Evolutionary conservation across 2,329 filamentous ascomycete genomes (phyloP).

Genomic region (Tolypocladium tundrense): DNA sequence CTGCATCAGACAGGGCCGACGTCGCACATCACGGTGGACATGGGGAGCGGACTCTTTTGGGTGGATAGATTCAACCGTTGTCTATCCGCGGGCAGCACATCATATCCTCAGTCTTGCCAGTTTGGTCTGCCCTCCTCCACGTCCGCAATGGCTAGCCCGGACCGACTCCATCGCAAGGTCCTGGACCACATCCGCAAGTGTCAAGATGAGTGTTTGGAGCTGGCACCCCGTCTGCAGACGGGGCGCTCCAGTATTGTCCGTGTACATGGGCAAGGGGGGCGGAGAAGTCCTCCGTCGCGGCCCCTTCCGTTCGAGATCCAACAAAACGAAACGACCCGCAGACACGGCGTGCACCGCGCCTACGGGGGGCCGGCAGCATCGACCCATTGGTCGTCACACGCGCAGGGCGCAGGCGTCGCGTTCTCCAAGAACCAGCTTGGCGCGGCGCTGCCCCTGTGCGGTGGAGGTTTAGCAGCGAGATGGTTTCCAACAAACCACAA

Average conservation of each 20-base stretch:
- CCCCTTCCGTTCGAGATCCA: constrained; percentile 16
- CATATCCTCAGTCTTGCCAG: background rate
- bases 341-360: constrained; percentile 14
- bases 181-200: constrained; percentile 17
- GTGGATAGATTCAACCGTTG: constrained; percentile 40
- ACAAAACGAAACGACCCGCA: constrained; percentile 21
- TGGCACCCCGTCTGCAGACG: constrained; percentile 13
- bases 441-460: constrained; percentile 14
- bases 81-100: constrained; percentile 25
- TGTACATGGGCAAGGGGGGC: background rate
- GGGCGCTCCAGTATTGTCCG: constrained; percentile 13
- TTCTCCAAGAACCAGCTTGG: constrained; percentile 35
- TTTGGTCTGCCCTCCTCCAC: constrained; percentile 13
- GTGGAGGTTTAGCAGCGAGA: constrained; percentile 11
- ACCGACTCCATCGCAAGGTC: constrained; percentile 16
- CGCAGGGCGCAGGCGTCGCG: constrained; percentile 7
- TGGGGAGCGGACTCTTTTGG: background rate
- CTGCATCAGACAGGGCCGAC: background rate
- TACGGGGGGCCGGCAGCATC: constrained; percentile 42
- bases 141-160: constrained; percentile 22
- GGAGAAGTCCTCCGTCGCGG: background rate
- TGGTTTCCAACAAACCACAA: constrained; percentile 13
- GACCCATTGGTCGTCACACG: constrained; percentile 33
- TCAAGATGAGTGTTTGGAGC: constrained; percentile 9
- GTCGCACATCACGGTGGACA: background rate